phyloP scores from a whole-genome alignment of 768 basidiomycete genomes.

The Cubamyces lactineus region DNA sequence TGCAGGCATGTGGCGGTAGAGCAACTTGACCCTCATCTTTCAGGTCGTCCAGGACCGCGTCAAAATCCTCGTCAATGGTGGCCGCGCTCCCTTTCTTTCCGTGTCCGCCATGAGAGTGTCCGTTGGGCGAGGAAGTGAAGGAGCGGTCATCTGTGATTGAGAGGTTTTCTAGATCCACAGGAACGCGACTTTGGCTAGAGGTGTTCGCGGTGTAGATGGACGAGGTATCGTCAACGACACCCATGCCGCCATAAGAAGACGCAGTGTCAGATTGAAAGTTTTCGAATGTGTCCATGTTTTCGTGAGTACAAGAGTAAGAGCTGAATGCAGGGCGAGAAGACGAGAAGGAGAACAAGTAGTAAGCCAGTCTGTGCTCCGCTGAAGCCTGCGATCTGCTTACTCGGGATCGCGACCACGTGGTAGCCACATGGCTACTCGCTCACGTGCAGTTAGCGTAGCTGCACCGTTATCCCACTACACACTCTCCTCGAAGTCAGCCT shows the following conservation, averaged over 20 bases:
- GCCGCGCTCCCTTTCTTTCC: slow-evolving; percentile 26
- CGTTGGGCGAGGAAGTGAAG: slow-evolving; percentile 39
- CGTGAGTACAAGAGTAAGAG: slow-evolving; percentile 7
- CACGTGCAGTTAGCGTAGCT: not conserved
- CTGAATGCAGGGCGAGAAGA: not conserved
- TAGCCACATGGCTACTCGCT: slow-evolving; percentile 11
- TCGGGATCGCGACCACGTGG: slow-evolving; percentile 20
- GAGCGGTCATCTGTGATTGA: slow-evolving; percentile 69
- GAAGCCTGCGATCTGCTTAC: slow-evolving; percentile 15
- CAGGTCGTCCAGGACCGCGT: slow-evolving; percentile 85
- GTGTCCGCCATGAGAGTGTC: slow-evolving; percentile 42
- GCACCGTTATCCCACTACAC: not conserved
- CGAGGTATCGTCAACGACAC: slow-evolving; percentile 78
- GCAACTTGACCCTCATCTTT: slow-evolving; percentile 81
- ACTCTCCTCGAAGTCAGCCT: not conserved
- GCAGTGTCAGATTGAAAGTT: slow-evolving; percentile 86
- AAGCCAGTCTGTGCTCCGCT: slow-evolving; percentile 1
- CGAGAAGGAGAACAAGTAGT: slow-evolving; percentile 8
- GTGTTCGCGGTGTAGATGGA: slow-evolving; percentile 81
- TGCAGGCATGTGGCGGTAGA: slow-evolving; percentile 93
- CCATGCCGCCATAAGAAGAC: slow-evolving; percentile 75
- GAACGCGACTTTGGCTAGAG: slow-evolving; percentile 47
- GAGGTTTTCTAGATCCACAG: slow-evolving; percentile 67
- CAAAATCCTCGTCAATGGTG: slow-evolving; percentile 77
- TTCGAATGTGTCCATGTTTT: slow-evolving; percentile 76